Evolutionary conservation across 352 stramenopile genomes (phyloP).

Genomic region (Phytopythium litorale): DNA sequence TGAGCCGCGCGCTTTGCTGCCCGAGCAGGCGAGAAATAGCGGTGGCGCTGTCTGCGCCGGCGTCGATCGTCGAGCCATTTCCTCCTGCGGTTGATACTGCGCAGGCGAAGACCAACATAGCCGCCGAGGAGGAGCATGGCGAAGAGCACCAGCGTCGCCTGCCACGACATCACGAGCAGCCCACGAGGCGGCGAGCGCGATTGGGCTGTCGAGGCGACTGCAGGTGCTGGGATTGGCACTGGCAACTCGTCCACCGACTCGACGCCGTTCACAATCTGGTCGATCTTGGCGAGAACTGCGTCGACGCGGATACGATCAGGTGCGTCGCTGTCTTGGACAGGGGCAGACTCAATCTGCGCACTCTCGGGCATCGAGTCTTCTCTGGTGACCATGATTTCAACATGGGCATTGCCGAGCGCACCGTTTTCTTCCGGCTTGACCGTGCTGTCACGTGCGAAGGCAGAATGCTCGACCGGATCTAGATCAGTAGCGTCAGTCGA

Average conservation of each 20-base stretch:
- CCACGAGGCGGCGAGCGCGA: conserved; percentile 1
- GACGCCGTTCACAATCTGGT: neutral
- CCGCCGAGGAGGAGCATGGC: conserved; percentile 39
- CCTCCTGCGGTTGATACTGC: conserved; percentile 48
- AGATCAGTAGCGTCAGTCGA: neutral
- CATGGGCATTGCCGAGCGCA: neutral
- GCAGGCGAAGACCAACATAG: conserved; percentile 39
- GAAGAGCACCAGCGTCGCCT: conserved; percentile 33
- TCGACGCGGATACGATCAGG: neutral
- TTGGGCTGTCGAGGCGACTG: neutral
- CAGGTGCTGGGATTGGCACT: neutral
- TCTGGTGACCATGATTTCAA: neutral
- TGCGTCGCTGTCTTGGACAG: neutral
- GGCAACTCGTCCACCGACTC: neutral
- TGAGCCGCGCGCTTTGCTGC: neutral
- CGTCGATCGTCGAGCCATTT: conserved; percentile 37
- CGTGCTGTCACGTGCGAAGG: neutral
- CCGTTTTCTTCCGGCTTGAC: neutral
- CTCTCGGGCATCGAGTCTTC: neutral
- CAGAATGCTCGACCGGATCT: too few relatives aligned
- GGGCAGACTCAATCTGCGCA: neutral
- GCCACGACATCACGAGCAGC: conserved; percentile 30
- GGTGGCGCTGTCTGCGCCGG: conserved; percentile 20
- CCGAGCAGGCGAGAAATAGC: conserved; percentile 1
- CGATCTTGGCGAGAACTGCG: neutral